Conservation (phyloP, 1,284 basidiomycete species). For the Porphyrellus sp. region DNA sequence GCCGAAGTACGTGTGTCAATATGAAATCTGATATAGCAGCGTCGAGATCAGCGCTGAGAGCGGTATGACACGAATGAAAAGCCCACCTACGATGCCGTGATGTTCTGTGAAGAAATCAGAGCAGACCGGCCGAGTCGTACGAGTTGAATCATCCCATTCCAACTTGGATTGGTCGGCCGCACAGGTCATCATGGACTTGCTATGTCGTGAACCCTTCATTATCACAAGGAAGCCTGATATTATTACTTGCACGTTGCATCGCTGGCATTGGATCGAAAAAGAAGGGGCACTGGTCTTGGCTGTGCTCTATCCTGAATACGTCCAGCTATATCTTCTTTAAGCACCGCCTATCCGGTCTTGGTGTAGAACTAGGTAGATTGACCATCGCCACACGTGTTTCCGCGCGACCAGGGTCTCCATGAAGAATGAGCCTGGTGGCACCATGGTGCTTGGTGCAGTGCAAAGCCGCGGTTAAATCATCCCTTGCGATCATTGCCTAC, state of each 20-base stretch:
- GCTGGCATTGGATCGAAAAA: constrained; percentile 12
- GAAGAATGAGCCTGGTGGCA: neutral
- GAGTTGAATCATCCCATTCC: constrained; percentile 6
- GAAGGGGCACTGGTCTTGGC: constrained; percentile 27
- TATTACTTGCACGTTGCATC: constrained; percentile 13
- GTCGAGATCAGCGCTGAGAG: constrained; percentile 9
- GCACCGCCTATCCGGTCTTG: constrained; percentile 19
- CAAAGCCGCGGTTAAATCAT: constrained; percentile 7
- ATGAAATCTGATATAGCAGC: constrained; percentile 8
- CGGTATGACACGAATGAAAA: constrained; percentile 2
- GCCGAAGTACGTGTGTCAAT: neutral
- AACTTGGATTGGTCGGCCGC: constrained; percentile 3
- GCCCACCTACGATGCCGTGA: constrained; percentile 15
- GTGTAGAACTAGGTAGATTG: neutral
- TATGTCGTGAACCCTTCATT: constrained; percentile 12
- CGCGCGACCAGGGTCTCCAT: constrained; percentile 5
- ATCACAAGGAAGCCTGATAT: constrained; percentile 8
- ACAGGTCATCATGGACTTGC: constrained; percentile 6
- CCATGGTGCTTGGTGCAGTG: constrained; percentile 4
- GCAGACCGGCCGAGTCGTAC: constrained; percentile 10
- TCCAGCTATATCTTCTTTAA: constrained; percentile 13
- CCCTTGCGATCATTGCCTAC: constrained; percentile 4
- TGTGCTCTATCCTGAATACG: constrained; percentile 2
- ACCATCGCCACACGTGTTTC: neutral
- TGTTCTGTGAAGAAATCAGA: constrained; percentile 8